Evolutionary conservation across 805 yeast species (phyloP).

Genomic region (Huiozyma naganishii): DNA sequence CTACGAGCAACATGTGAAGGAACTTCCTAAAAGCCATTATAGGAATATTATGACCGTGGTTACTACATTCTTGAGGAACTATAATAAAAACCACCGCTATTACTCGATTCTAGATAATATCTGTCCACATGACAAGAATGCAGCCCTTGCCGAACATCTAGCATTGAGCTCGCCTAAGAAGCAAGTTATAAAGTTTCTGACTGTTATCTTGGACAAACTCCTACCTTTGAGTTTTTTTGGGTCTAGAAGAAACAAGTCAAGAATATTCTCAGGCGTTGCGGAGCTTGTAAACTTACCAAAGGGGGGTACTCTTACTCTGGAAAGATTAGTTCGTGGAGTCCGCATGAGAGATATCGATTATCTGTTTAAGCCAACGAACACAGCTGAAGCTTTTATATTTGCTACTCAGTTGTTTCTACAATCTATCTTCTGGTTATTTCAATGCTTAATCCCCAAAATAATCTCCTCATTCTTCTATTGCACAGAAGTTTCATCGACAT

Average conservation of each 20-base stretch:
- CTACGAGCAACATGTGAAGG: constrained; percentile 5
- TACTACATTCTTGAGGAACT: constrained; percentile 23
- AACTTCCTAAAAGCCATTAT: constrained; percentile 14
- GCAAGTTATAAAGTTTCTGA: constrained; percentile 34
- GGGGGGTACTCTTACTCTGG: constrained; percentile 28
- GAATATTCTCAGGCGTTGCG: constrained; percentile 30
- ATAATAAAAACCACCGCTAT: constrained; percentile 26
- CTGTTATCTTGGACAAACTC: constrained; percentile 35
- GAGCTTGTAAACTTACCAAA: constrained; percentile 30
- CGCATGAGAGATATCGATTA: constrained; percentile 39
- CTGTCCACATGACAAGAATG: constrained; percentile 16
- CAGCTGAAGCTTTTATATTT: neutral
- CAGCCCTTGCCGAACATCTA: constrained; percentile 18
- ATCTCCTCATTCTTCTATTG: constrained; percentile 53
- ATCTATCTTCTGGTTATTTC: constrained; percentile 50
- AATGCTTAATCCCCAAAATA: constrained; percentile 34
- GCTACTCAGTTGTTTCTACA: neutral
- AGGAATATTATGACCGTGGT: constrained; percentile 3
- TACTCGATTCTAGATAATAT: constrained; percentile 28
- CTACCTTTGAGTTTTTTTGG: constrained; percentile 50
- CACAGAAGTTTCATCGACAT: constrained; percentile 41
- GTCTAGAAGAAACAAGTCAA: constrained; percentile 34
- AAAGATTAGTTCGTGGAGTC: constrained; percentile 24
- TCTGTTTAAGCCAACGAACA: constrained; percentile 32
- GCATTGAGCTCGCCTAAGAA: constrained; percentile 25